phyloP scores from a whole-genome alignment of 176 grass and related monocot genomes.

The Bolboschoenus planiculmis region DNA sequence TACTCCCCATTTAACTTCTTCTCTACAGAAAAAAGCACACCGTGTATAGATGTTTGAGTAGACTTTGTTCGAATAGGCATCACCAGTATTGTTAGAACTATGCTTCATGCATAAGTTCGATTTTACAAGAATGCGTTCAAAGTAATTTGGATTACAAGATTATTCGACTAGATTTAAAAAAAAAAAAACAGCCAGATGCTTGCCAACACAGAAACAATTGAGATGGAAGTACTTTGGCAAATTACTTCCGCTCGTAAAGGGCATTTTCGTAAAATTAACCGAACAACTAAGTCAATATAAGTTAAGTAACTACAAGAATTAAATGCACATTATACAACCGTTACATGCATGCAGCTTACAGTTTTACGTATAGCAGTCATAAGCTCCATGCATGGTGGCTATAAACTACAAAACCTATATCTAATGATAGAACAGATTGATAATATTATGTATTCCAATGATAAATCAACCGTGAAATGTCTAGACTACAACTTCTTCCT shows the following conservation, averaged over 20 bases:
- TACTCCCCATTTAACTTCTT: slow-evolving; percentile 54
- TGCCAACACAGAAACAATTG: neutral
- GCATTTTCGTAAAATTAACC: slow-evolving; percentile 5
- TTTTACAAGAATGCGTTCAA: neutral
- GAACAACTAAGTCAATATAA: neutral
- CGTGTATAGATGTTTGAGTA: slow-evolving; percentile 16
- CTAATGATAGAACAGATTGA: neutral
- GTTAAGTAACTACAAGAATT: neutral
- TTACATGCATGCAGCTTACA: neutral
- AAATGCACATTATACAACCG: neutral
- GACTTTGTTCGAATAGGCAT: neutral
- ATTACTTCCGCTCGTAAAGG: neutral
- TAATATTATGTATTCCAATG: neutral
- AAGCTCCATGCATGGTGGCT: neutral
- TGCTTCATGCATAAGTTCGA: neutral
- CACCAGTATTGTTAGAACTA: neutral
- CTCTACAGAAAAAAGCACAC: slow-evolving; percentile 20
- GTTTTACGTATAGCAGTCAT: neutral
- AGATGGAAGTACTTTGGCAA: neutral
- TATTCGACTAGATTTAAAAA: neutral
- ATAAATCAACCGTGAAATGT: neutral
- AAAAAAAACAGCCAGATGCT: neutral
- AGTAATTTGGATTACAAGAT: neutral
- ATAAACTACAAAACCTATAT: neutral
- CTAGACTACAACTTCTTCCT: neutral